These are phyloP conservation scores for Aspergillus nidulans DNA, from an alignment of 495 filamentous ascomycete genomes.

Conservation along the genomic window DNA sequence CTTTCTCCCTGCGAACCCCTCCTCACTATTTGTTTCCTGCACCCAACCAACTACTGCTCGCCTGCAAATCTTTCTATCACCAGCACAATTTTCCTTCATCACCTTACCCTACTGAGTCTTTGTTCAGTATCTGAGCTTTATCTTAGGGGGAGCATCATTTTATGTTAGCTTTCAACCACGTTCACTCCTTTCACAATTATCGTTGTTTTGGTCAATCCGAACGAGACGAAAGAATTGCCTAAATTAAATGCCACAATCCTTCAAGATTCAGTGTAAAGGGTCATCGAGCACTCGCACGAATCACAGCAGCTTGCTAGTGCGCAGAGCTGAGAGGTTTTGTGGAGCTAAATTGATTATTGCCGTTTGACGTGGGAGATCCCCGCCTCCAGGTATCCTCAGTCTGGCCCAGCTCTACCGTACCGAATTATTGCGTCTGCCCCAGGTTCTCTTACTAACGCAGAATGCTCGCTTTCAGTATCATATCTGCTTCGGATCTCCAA, in stretches of 20 bases:
- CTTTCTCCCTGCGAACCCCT: not conserved
- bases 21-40: not conserved
- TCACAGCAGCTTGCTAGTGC: not conserved
- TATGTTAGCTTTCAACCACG: not conserved
- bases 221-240: not conserved
- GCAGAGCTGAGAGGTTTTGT: conserved; percentile 14
- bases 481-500: conserved; percentile 7
- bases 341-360: conserved; percentile 26
- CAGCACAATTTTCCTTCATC: too few species aligned
- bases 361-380: conserved; percentile 36
- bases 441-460: conserved; percentile 11
- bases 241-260: not conserved
- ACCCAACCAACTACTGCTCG: not conserved
- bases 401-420: conserved; percentile 8
- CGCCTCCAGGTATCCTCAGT: conserved; percentile 15
- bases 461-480: conserved; percentile 7
- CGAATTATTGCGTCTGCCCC: not conserved
- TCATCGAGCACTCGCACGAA: not conserved
- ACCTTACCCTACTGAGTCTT: not conserved
- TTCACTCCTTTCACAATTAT: not conserved
- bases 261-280: not conserved
- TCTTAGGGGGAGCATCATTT: not conserved
- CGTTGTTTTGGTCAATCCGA: not conserved
- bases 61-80: not conserved
- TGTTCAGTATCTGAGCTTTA: not conserved